Base-by-base conservation (phyloP, 2,329 filamentous ascomycete species). In the Fusarium temperatum region DNA sequence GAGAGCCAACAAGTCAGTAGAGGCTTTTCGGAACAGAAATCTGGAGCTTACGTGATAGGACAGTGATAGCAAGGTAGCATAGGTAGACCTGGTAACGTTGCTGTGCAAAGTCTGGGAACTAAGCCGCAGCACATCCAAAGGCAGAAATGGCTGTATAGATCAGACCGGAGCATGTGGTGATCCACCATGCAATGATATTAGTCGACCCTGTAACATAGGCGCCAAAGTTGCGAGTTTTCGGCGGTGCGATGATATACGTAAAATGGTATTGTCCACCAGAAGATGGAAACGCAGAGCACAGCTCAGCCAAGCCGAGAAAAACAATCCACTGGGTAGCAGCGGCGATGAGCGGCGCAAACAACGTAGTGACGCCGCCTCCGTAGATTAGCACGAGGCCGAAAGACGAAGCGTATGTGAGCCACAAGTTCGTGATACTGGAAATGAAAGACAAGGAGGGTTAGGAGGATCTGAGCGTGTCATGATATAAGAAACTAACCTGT, bases 21-120 rank as follows among this genome's bases (percentile, higher is more conserved):
- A 42, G n/a, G n/a, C n/a, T 20, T 20, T 6, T 38, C 3, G 4
- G 5, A 10, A 17, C 0, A 13, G 0, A 1, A 0, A 0, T 14
- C n/a, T 13, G 7, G 0, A 9, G 8, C 50, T 53, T 53, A 53
- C 50, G 18, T 4, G 50, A 53, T 1, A 53, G 9, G 8, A 53
- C 13, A 1, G 36, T 53, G 17, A 53, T 3, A 14, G 8, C 22
- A 0, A 53, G 24, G 3, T 53, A 53, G 4, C 50, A 53, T 4
- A 53, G 50, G 22, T 53, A 53, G 3, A 53, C 50, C 4, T 53
- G 50, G 5, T 53, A 38, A 2, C 50, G 35, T 0, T 53, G 32
- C 24, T 53, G 50, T 3, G 32, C 50, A 26, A 53, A 53, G 0
- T 53, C 50, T 0, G 50, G 50, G 14, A 53, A 53, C 32, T 32